Evolutionary conservation across 2,329 filamentous ascomycete genomes (phyloP).

Genomic region (Botrytis sinoallii): DNA sequence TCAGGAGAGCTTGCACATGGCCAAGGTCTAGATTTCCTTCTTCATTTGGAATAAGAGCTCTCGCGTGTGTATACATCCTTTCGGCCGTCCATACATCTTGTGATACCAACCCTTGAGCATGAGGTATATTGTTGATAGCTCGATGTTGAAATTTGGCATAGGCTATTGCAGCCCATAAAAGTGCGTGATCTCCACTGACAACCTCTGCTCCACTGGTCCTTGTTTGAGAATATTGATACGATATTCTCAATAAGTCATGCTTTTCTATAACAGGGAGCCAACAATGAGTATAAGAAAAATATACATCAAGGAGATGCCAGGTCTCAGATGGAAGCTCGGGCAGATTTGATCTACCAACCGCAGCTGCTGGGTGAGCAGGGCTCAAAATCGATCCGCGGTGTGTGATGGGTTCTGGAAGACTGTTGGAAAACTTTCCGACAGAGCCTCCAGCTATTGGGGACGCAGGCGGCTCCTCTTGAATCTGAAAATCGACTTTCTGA

Average conservation of each 20-base stretch:
- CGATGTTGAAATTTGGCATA: slow-evolving; percentile 52
- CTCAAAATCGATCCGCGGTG: slow-evolving; percentile 28
- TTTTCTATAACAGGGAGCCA: slow-evolving; percentile 75
- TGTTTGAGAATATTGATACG: slow-evolving; percentile 35
- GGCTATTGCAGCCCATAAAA: slow-evolving; percentile 58
- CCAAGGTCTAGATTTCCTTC: slow-evolving; percentile 49
- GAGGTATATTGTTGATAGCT: slow-evolving; percentile 34
- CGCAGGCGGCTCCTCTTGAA: slow-evolving; percentile 1
- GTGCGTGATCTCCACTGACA: slow-evolving; percentile 46
- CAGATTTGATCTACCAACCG: slow-evolving; percentile 18
- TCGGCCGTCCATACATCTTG: slow-evolving; percentile 35
- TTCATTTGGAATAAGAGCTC: slow-evolving; percentile 48
- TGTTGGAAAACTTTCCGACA: not conserved
- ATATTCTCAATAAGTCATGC: slow-evolving; percentile 42
- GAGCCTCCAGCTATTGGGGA: not conserved
- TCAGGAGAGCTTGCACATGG: slow-evolving; percentile 54
- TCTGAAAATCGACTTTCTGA: slow-evolving; percentile 12
- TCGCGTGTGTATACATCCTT: slow-evolving; percentile 51
- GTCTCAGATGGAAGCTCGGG: slow-evolving; percentile 36
- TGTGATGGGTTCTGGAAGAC: not conserved
- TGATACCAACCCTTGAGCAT: slow-evolving; percentile 27
- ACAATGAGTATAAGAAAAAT: slow-evolving; percentile 71
- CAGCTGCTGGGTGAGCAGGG: slow-evolving; percentile 20
- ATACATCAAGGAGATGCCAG: slow-evolving; percentile 60
- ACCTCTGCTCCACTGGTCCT: slow-evolving; percentile 16